A percentile compares a stretch with the other conserved stretches of the same genome.
Evolutionary conservation across 331 rosid genomes (phyloP).

Genomic region (Malus hybrid): DNA sequence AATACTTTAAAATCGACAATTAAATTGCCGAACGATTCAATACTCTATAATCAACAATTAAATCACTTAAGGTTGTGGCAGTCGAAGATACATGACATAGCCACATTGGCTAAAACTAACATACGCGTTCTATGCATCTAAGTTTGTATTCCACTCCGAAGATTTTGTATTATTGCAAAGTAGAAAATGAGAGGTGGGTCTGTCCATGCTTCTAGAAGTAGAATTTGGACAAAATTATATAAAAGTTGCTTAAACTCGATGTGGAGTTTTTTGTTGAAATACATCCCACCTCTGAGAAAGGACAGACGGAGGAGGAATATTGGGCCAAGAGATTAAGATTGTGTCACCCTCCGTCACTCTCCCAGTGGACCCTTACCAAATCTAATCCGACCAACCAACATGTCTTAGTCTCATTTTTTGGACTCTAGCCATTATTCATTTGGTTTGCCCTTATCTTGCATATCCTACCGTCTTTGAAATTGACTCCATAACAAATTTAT

Average conservation of each 20-base stretch:
- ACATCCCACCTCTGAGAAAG: constrained; percentile 10
- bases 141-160: too few species aligned
- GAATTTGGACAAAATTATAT: background rate
- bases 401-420: background rate
- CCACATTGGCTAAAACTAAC: background rate
- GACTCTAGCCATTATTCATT: background rate
- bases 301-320: background rate
- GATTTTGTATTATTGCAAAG: background rate
- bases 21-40: accelerated
- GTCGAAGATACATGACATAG: too few species aligned
- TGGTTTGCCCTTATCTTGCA: background rate
- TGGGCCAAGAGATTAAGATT: constrained; percentile 11
- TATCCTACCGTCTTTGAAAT: background rate
- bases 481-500: background rate
- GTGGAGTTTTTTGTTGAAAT: background rate
- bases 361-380: background rate
- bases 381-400: constrained; percentile 21
- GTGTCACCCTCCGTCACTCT: constrained; percentile 13
- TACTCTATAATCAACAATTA: background rate
- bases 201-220: background rate
- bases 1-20: background rate
- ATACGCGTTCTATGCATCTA: background rate
- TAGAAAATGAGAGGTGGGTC: background rate
- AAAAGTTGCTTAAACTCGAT: background rate
- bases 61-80: background rate